Evolutionary conservation across 306 rosid species (phyloP).

Genomic region (Rosa chinensis): DNA sequence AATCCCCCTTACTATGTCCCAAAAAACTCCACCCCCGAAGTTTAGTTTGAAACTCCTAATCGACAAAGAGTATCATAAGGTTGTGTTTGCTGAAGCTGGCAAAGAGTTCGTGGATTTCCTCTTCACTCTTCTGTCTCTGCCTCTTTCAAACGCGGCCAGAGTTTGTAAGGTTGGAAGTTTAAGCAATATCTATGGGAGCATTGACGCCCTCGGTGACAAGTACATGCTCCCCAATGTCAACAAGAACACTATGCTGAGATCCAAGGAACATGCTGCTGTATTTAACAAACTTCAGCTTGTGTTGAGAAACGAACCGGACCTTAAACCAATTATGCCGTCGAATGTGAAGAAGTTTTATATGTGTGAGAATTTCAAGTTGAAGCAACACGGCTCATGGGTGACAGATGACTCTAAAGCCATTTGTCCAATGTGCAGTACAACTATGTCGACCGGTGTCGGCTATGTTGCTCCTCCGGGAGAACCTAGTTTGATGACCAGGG

Average conservation of each 20-base stretch:
- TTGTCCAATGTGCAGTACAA: not conserved
- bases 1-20: too few species aligned
- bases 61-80: too few species aligned
- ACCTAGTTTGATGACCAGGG: not conserved
- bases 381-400: not conserved
- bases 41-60: too few species aligned
- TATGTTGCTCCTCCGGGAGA: not conserved
- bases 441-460: not conserved
- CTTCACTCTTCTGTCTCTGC: too few species aligned
- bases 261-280: not conserved
- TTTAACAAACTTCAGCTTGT: not conserved
- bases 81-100: too few species aligned
- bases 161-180: too few species aligned
- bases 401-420: not conserved
- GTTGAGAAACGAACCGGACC: not conserved
- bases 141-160: too few species aligned
- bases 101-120: too few species aligned
- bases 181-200: too few species aligned
- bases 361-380: not conserved
- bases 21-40: too few species aligned
- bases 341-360: not conserved
- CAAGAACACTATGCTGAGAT: not conserved
- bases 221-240: not conserved
- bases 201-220: not conserved
- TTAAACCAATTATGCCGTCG: not conserved